These are phyloP conservation scores for Aspergillus cavernicola DNA, from an alignment of 495 filamentous ascomycete species.

Conservation along the genomic window DNA sequence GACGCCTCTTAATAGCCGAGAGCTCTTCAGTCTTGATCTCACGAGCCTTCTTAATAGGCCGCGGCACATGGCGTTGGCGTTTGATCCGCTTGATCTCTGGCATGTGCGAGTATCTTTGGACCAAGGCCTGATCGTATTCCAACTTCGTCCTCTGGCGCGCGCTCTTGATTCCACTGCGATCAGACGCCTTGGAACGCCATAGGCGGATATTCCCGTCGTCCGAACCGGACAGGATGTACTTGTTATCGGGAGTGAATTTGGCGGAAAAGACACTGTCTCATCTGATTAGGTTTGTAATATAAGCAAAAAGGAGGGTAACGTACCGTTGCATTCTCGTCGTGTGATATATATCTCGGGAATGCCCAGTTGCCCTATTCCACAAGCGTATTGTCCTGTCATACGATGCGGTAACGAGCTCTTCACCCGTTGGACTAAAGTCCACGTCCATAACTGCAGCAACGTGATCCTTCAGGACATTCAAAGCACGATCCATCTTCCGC, in stretches of 20 bases:
- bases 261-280: conserved; percentile 73
- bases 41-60: conserved; percentile 92
- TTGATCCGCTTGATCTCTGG: conserved; percentile 90
- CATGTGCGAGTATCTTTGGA: conserved; percentile 87
- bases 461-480: conserved; percentile 94
- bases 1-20: conserved; percentile 75
- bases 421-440: conserved; percentile 89
- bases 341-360: conserved; percentile 92
- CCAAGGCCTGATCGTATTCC: conserved; percentile 87
- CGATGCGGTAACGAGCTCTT: conserved; percentile 85
- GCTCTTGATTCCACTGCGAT: conserved; percentile 79
- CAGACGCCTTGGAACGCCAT: conserved; percentile 86
- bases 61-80: conserved; percentile 86
- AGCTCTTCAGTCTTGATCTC: conserved; percentile 96
- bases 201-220: conserved; percentile 94
- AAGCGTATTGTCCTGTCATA: conserved; percentile 81
- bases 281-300: conserved; percentile 2
- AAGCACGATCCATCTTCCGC: conserved; percentile 73
- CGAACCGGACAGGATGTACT: conserved; percentile 78
- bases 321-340: conserved; percentile 92
- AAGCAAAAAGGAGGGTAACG: conserved; percentile 3
- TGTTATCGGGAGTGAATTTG: conserved; percentile 81
- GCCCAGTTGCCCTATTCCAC: conserved; percentile 75
- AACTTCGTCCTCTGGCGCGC: conserved; percentile 76
- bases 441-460: conserved; percentile 97